Conservation (phyloP, 805 yeast genomes). For the Monosporozyma solicola region DNA sequence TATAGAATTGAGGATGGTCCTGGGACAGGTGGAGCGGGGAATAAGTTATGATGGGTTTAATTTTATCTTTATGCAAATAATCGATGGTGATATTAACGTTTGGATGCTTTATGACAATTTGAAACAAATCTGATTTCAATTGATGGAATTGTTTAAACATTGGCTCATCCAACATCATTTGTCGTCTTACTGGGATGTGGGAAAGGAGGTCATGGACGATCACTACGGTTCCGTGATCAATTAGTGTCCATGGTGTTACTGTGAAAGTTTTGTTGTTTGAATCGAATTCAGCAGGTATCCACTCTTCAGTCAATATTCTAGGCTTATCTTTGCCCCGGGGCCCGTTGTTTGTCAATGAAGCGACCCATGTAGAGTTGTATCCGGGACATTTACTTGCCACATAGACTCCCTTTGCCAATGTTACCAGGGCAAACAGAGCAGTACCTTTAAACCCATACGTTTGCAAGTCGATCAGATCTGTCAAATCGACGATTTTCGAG, state of each 20-base stretch:
- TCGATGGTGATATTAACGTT: conserved; percentile 7
- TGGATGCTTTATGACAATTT: conserved; percentile 15
- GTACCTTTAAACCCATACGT: conserved; percentile 71
- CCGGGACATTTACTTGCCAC: conserved; percentile 21
- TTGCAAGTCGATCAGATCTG: conserved; percentile 31
- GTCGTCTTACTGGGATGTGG: conserved; percentile 23
- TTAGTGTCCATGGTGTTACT: background rate
- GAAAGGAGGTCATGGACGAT: conserved; percentile 15
- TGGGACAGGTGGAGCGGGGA: background rate
- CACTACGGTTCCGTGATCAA: conserved; percentile 16
- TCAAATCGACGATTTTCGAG: conserved; percentile 39
- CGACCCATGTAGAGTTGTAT: conserved; percentile 25
- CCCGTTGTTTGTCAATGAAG: conserved; percentile 7
- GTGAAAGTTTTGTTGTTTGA: background rate
- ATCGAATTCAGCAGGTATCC: background rate
- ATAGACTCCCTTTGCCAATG: background rate
- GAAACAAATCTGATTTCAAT: conserved; percentile 16
- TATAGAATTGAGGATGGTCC: background rate
- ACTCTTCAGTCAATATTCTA: background rate
- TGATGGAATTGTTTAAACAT: conserved; percentile 5
- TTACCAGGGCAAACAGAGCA: conserved; percentile 35
- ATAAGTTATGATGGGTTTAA: background rate
- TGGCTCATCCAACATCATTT: conserved; percentile 10
- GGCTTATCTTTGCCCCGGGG: background rate
- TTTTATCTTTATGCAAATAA: background rate